phyloP scores from a whole-genome alignment of 2,329 filamentous ascomycete genomes.

The Huntiella moniliformis region DNA sequence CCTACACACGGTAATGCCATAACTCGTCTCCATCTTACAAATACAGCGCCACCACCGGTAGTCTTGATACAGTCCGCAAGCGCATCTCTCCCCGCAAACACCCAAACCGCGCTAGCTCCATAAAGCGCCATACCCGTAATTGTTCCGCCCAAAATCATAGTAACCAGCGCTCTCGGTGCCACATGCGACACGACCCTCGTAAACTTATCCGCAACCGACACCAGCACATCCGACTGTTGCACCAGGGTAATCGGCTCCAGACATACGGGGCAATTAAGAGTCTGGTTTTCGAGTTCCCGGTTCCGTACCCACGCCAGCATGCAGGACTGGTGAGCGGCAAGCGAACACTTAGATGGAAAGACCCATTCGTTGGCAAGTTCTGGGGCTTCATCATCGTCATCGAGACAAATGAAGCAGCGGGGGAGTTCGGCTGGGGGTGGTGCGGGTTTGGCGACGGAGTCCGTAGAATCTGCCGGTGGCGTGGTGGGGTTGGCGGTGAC shows the following conservation, averaged over 20 bases:
- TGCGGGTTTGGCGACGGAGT: slow-evolving; percentile 7
- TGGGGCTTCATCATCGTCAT: slow-evolving; percentile 30
- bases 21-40: slow-evolving; percentile 12
- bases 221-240: slow-evolving; percentile 53
- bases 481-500: background rate
- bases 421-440: slow-evolving; percentile 5
- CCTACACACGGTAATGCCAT: slow-evolving; percentile 26
- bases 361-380: slow-evolving; percentile 42
- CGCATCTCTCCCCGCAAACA: slow-evolving; percentile 32
- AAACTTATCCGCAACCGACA: slow-evolving; percentile 44
- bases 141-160: slow-evolving; percentile 25
- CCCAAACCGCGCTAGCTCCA: slow-evolving; percentile 29
- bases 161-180: slow-evolving; percentile 42
- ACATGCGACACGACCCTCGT: slow-evolving; percentile 34
- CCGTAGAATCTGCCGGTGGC: background rate
- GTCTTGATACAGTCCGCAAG: slow-evolving; percentile 25
- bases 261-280: slow-evolving; percentile 75
- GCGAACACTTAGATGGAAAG: slow-evolving; percentile 73
- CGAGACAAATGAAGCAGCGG: slow-evolving; percentile 46
- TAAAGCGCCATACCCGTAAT: slow-evolving; percentile 35
- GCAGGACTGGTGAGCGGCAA: slow-evolving; percentile 80
- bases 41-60: slow-evolving; percentile 10
- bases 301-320: slow-evolving; percentile 88
- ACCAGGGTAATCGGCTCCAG: slow-evolving; percentile 61
- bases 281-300: slow-evolving; percentile 47